Evolutionary conservation across 2,329 filamentous ascomycete species (phyloP), one percentile per base, ranked within the genome.

Genomic region (Hypocrella siamensis): DNA sequence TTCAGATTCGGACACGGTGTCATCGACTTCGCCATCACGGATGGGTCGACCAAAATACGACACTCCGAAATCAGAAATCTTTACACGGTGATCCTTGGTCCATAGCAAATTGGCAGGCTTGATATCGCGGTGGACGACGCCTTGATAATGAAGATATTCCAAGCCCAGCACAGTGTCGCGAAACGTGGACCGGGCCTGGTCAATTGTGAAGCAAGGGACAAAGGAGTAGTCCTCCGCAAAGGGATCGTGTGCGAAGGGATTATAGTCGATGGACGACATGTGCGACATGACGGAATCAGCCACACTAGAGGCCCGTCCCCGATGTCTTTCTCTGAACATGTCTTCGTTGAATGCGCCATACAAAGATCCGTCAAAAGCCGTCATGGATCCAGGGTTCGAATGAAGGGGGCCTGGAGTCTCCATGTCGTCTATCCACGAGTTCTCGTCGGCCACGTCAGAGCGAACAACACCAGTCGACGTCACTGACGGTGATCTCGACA

Each of bases 21-120:
- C 79, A 36, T 83, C 78, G 24, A 75, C 69, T 44, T 92, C 83
- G 32, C 80, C 81, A 29, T 93, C 83, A 25, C 82, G 70, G 35
- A 86, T 80, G 2, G 84, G 84, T 31, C 84, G 75, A 18, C 90
- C 90, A 39, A 98, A 83, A 53, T 96, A 98, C 1, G 90, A 98
- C 2, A 98, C 90, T 19, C 90, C 90, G 59, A 98, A 98, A 49
- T 98, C 90, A 5, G 90, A 96, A 38, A 98, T 98, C 63, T 98
- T 98, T 47, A 94, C 83, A 11, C 79, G 75, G 43, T 86, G 76
- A 40, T 85, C 79, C 44, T 63, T 75, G 31, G 84, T 92, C 62
- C 88, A 85, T 6, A 98, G 65, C 6, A 98, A 66, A 50, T 96
- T 96, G 24, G 88, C 86, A 2, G 81, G 81, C 49, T 86, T 88